Base-by-base conservation (phyloP, 768 basidiomycete genomes). In the Tulasnella calospora region DNA sequence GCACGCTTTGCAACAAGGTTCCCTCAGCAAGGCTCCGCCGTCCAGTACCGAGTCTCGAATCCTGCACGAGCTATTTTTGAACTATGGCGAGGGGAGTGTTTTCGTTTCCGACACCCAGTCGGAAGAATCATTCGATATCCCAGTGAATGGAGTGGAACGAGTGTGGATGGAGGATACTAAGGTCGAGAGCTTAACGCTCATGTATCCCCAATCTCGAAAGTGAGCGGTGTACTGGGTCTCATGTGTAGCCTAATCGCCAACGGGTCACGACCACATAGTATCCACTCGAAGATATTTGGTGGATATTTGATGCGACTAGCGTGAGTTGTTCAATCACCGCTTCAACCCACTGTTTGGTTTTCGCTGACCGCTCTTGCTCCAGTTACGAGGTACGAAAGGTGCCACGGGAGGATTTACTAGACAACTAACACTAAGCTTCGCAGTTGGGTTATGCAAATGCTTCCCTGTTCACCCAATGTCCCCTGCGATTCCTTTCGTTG, bases 171-270 rank as follows among this genome's bases (percentile, higher is more conserved):
- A 89, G 0, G 91, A 93, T 79, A 94, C 93, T 0, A 86, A 86
- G 75, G 83, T 92, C 33, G 91, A 92, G 83, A 89, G 89, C 81
- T 89, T 87, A 30, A 88, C 92, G 87, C 84, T 94, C 38, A 94
- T 94, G 92, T 93, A 94, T 82, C 93, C 93, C 0, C 93, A 94
- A 84, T 92, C 93, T 82, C 88, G 92, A 82, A 94, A 94, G 92
- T 92, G 79, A 82, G 90, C 85, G 7, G 3, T 19, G 1, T 38
- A 57, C 19, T 47, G 36, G 73, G 76, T 72, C 23, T 33, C n/a
- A 7, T 13, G 30, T 67, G 12, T 33, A 3, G 27, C 27, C 27
- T 2, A 13, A 30, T 33, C 13, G 61, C 30, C 77, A 40, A 35
- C 23, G 57, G 21, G 3, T 21, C 75, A 35, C 55, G 70, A 41